Evolutionary conservation across 805 yeast genomes (phyloP).

Genomic region (Danielia reshetovae): DNA sequence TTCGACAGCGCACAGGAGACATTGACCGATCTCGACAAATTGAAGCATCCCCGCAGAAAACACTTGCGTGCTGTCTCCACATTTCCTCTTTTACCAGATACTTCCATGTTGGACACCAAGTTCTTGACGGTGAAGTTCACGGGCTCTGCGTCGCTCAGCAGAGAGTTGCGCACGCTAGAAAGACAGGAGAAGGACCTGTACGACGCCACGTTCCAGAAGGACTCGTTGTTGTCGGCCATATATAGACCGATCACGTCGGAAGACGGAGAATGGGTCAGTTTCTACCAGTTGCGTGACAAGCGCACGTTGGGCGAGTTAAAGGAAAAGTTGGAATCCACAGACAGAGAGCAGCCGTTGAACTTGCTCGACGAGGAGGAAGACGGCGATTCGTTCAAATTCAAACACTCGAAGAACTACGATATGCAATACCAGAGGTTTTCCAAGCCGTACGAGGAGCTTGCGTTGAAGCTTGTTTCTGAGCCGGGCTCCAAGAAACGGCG

Average conservation of each 20-base stretch:
- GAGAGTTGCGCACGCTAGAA: constrained; percentile 31
- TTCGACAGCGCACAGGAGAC: constrained; percentile 60
- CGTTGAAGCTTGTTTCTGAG: constrained; percentile 52
- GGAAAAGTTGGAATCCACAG: constrained; percentile 34
- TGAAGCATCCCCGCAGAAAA: constrained; percentile 78
- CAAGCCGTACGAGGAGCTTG: constrained; percentile 58
- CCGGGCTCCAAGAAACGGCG: constrained; percentile 36
- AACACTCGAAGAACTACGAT: constrained; percentile 76
- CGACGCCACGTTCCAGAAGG: constrained; percentile 30
- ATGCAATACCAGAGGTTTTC: constrained; percentile 50
- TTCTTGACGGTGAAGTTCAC: constrained; percentile 61
- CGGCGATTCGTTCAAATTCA: constrained; percentile 47
- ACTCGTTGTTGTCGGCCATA: constrained; percentile 52
- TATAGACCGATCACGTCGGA: constrained; percentile 71
- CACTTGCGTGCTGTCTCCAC: constrained; percentile 68
- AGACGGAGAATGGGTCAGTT: constrained; percentile 74
- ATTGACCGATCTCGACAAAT: constrained; percentile 31
- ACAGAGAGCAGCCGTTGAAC: constrained; percentile 39
- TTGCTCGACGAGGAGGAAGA: constrained; percentile 40
- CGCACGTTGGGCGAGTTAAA: constrained; percentile 22
- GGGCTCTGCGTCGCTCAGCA: constrained; percentile 49
- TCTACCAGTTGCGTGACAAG: constrained; percentile 30
- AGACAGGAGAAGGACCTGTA: constrained; percentile 24
- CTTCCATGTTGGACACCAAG: constrained; percentile 81
- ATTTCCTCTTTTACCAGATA: constrained; percentile 85